Percentiles rank a stretch among this genome's conserved stretches.
phyloP scores from a whole-genome alignment of 208 protist species.

The Trypanosomatidae sp. region DNA sequence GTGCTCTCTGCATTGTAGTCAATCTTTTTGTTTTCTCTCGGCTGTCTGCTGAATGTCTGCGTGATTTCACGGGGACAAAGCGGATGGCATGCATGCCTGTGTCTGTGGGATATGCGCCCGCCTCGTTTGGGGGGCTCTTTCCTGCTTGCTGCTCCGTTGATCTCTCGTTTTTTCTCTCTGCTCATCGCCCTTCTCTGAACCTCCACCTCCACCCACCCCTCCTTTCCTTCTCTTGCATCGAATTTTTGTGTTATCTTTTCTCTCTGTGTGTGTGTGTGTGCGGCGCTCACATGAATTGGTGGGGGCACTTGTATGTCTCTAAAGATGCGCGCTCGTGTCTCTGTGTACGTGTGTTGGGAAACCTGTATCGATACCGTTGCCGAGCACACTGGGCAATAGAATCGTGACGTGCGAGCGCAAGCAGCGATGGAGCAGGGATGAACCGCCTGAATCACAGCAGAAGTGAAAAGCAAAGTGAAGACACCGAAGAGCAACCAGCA shows the following conservation, averaged over 20 bases:
- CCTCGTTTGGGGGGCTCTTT: background rate
- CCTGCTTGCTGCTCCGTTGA: background rate
- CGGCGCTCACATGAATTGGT: background rate
- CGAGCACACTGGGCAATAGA: slow-evolving; percentile 2
- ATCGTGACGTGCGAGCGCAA: background rate
- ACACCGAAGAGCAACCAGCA: background rate
- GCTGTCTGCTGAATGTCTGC: background rate
- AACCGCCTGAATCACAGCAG: background rate
- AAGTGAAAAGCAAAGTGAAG: background rate
- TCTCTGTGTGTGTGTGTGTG: background rate
- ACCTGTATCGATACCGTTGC: background rate
- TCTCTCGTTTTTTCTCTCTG: background rate
- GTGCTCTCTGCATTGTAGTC: background rate
- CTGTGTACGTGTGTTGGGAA: background rate
- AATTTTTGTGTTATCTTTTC: background rate
- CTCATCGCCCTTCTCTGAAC: background rate
- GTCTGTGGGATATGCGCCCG: background rate
- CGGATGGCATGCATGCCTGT: background rate
- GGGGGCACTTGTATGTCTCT: background rate
- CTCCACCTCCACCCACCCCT: background rate
- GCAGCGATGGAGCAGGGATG: background rate
- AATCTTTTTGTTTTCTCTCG: background rate
- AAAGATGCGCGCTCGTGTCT: background rate
- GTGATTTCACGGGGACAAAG: background rate
- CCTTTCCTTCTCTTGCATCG: background rate